phyloP scores from a whole-genome alignment of 2,329 filamentous ascomycete genomes.

The Bipolaris cookei region DNA sequence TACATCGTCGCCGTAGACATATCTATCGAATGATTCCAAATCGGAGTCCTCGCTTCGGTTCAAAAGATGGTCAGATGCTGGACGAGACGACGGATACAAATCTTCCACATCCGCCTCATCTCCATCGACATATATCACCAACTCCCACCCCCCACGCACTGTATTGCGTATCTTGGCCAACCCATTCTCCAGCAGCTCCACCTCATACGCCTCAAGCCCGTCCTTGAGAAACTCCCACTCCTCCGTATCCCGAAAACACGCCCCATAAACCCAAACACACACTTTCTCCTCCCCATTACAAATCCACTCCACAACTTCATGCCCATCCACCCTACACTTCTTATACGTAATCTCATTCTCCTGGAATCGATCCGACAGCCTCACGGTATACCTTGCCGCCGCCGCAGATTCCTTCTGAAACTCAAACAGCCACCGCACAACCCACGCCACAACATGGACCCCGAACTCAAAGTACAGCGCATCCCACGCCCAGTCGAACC shows the following conservation, averaged over 20 bases:
- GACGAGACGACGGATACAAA: background rate
- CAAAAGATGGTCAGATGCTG: too few relatives aligned
- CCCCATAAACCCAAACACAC: background rate
- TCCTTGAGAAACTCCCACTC: background rate
- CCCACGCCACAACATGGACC: background rate
- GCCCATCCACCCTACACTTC: background rate
- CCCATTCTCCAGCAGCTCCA: background rate
- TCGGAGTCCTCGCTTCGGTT: too few relatives aligned
- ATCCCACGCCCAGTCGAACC: slow-evolving; percentile 3
- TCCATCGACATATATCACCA: background rate
- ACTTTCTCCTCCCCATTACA: background rate
- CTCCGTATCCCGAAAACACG: background rate
- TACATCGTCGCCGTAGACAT: too few relatives aligned
- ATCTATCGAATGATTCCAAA: too few relatives aligned
- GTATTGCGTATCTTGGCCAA: background rate
- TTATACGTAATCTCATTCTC: background rate
- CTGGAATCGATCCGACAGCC: background rate
- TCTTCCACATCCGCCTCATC: background rate
- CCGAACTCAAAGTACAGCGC: slow-evolving; percentile 1
- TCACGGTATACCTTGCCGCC: background rate
- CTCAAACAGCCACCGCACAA: background rate
- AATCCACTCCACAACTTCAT: background rate
- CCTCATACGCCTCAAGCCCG: background rate
- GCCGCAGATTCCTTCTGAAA: background rate
- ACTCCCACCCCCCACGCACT: background rate